Conservation (phyloP, 1,284 basidiomycete genomes). For the Sporisorium iseilematis-ciliati region DNA sequence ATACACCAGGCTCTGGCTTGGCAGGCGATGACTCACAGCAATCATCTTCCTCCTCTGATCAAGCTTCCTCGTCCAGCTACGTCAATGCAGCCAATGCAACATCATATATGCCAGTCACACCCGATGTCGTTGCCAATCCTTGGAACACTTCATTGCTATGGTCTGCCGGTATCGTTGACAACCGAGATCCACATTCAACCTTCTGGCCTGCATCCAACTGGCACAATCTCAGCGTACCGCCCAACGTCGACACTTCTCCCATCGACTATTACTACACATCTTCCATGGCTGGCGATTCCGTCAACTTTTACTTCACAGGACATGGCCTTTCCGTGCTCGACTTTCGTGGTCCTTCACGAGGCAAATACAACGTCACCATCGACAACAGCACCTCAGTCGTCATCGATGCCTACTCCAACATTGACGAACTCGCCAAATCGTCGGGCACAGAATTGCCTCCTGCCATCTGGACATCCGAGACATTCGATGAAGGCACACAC, state of each 20-base stretch:
- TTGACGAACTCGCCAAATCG: conserved; percentile 22
- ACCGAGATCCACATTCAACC: conserved; percentile 38
- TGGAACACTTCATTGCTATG: conserved; percentile 48
- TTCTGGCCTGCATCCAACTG: conserved; percentile 29
- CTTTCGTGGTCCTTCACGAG: conserved; percentile 27
- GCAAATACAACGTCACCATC: conserved; percentile 40
- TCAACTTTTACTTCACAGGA: conserved; percentile 40
- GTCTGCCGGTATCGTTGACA: conserved; percentile 38
- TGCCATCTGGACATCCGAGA: conserved; percentile 41
- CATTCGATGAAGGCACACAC: conserved; percentile 30
- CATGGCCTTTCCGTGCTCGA: conserved; percentile 45
- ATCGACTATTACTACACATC: conserved; percentile 42
- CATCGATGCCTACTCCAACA: conserved; percentile 33
- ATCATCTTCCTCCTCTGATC: not conserved
- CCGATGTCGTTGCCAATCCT: conserved; percentile 46
- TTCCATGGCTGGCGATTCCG: conserved; percentile 16
- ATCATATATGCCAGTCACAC: conserved; percentile 7
- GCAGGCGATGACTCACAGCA: no score
- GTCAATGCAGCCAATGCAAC: not conserved
- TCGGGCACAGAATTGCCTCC: conserved; percentile 26
- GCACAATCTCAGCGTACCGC: conserved; percentile 24
- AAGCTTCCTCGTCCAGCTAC: conserved; percentile 1
- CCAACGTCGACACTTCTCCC: conserved; percentile 33
- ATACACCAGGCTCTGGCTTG: not conserved
- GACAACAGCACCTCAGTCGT: conserved; percentile 26